phyloP scores from a whole-genome alignment of 2,329 filamentous ascomycete species.

The Fusarium sarcochroum region DNA sequence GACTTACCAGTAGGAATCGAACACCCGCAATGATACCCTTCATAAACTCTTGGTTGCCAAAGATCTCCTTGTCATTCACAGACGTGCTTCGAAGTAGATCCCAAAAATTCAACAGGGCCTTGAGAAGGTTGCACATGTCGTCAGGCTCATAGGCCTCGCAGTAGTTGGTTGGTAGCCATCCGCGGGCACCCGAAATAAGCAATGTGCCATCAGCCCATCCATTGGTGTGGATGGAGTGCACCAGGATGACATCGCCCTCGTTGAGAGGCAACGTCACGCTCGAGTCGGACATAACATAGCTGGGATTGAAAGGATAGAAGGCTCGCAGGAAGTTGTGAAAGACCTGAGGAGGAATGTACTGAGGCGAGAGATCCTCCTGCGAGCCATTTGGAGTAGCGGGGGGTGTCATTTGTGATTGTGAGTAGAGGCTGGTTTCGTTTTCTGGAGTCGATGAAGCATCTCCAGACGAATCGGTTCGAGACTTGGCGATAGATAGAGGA shows the following conservation, averaged over 20 bases:
- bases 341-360: slow-evolving; percentile 68
- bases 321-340: slow-evolving; percentile 97
- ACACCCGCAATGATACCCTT: slow-evolving; percentile 94
- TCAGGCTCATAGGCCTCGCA: slow-evolving; percentile 95
- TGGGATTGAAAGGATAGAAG: slow-evolving; percentile 92
- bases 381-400: slow-evolving; percentile 81
- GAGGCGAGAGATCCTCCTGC: slow-evolving; percentile 67
- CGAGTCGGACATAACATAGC: slow-evolving; percentile 80
- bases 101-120: slow-evolving; percentile 92
- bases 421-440: slow-evolving; percentile 59
- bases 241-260: slow-evolving; percentile 91
- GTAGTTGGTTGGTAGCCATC: slow-evolving; percentile 98
- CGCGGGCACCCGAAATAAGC: slow-evolving; percentile 85
- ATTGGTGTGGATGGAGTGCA: slow-evolving; percentile 97
- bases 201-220: slow-evolving; percentile 98
- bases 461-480: slow-evolving; percentile 45
- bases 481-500: slow-evolving; percentile 68
- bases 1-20: slow-evolving; percentile 85
- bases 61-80: slow-evolving; percentile 81
- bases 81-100: slow-evolving; percentile 86
- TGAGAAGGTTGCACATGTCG: slow-evolving; percentile 86
- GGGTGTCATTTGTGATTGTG: slow-evolving; percentile 78
- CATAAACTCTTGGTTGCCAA: slow-evolving; percentile 94
- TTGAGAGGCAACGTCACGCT: slow-evolving; percentile 91
- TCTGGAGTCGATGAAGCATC: slow-evolving; percentile 51